Evolutionary conservation across 495 filamentous ascomycete species (phyloP), one percentile per base, ranked within the genome.

Genomic region (Talaromyces thailandensis): DNA sequence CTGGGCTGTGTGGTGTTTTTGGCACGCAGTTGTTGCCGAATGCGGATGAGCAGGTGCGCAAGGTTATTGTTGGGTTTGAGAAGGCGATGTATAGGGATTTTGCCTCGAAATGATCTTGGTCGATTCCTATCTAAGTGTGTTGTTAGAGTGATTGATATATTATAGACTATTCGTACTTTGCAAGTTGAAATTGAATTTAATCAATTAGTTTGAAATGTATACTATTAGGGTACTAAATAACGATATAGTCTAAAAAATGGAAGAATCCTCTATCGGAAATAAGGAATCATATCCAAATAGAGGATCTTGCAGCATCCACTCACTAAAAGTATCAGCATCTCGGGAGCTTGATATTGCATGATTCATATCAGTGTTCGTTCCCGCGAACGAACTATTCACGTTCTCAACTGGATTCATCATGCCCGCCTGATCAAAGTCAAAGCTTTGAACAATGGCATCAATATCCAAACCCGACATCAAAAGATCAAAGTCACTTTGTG

Each of bases 11-110:
- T 12, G 84, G 82, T 8, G 78, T 87, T 9, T 70, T 86, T 40
- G 79, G 74, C 24, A 72, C 72, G 16, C 85, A 88, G 72, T 78
- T 87, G 25, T 61, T 87, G 62, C 85, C 85, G 5, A 86, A 82
- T 71, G 77, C 48, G 18, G 67, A 59, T 35, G 35, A 59, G 32
- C 32, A 59, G 35, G 23, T 45, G 3, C 57, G 57, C 2, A 25
- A 59, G 37, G 12, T 59, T 32, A 59, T 59, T 25, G 2, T 23
- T 43, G 25, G 23, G 31, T 40, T 59, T 59, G 57, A 59, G 25
- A 40, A 43, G 35, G 35, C 12, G 25, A 28, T 59, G 32, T 59
- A 59, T 45, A 23, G 16, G 12, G 11, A 25, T 3, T 59, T 43
- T 59, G 57, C 57, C 28, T 0, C 25, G 6, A 1, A 53, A 21